These are phyloP conservation scores for Gypsophila paniculata DNA, from an alignment of 179 eudicot species.

Conservation along the genomic window DNA sequence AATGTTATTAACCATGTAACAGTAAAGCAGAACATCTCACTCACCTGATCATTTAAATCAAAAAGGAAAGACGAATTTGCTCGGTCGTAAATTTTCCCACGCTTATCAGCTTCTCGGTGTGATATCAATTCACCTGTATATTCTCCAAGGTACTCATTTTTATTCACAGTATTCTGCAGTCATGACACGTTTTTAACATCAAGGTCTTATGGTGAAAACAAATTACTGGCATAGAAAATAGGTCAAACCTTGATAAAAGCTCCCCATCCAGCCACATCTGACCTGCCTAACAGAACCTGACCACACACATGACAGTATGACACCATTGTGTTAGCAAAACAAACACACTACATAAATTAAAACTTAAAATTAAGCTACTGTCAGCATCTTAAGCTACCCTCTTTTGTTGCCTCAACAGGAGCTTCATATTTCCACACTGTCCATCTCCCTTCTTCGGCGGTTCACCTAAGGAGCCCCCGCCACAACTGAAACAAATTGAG, in stretches of 20 bases:
- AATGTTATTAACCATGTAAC: background rate
- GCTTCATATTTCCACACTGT: conserved; percentile 95
- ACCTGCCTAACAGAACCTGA: conserved; percentile 83
- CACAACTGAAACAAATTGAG: conserved; percentile 58
- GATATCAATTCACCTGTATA: conserved; percentile 95
- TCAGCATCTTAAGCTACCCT: conserved; percentile 34
- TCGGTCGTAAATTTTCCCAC: conserved; percentile 90
- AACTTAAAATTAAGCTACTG: background rate
- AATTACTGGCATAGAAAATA: background rate
- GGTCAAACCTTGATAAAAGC: conserved; percentile 82
- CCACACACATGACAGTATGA: background rate
- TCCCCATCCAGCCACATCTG: conserved; percentile 98
- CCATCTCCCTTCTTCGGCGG: conserved; percentile 85
- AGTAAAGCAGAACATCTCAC: conserved; percentile 16
- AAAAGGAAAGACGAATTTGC: conserved; percentile 93
- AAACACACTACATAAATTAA: background rate
- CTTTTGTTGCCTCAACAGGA: conserved; percentile 84
- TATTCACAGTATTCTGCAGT: conserved; percentile 79
- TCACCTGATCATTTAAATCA: conserved; percentile 90
- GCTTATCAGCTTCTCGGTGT: conserved; percentile 94
- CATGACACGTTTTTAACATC: conserved; percentile 12
- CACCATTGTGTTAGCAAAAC: background rate
- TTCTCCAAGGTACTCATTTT: conserved; percentile 95
- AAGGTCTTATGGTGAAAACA: conserved; percentile 13
- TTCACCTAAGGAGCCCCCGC: conserved; percentile 83